These are phyloP conservation scores for Linum tenue DNA, from an alignment of 345 rosid species.

Conservation along the genomic window DNA sequence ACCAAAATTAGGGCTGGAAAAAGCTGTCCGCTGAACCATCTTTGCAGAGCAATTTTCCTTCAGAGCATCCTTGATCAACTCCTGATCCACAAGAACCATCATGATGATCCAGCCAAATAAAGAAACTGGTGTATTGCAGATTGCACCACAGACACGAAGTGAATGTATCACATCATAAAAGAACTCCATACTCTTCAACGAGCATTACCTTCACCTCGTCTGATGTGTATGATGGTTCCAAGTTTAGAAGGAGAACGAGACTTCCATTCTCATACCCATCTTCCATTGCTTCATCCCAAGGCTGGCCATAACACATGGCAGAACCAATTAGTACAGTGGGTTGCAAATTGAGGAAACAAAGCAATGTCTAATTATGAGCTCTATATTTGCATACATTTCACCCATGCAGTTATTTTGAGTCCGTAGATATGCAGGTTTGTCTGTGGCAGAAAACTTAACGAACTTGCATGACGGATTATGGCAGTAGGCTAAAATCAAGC, in stretches of 20 bases:
- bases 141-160: too few relatives aligned
- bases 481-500: too few relatives aligned
- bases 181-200: not conserved
- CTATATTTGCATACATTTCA: not conserved
- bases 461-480: too few relatives aligned
- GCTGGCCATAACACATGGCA: slow-evolving; percentile 30
- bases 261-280: slow-evolving; percentile 40
- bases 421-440: too few relatives aligned
- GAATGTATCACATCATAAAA: not conserved
- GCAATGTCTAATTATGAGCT: not conserved
- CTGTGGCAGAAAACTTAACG: too few relatives aligned
- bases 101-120: not conserved
- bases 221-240: slow-evolving; percentile 61
- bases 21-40: slow-evolving; percentile 43
- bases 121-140: too few relatives aligned
- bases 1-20: slow-evolving; percentile 51
- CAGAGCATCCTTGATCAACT: slow-evolving; percentile 54
- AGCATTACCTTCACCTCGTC: slow-evolving; percentile 59
- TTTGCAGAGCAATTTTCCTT: slow-evolving; percentile 53
- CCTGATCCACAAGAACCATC: slow-evolving; percentile 31
- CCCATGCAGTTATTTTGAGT: too few relatives aligned
- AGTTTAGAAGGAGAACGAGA: slow-evolving; percentile 61
- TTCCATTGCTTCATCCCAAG: slow-evolving; percentile 64
- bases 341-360: not conserved
- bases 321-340: slow-evolving; percentile 11